Evolutionary conservation across 2,329 filamentous ascomycete genomes (phyloP).

Genomic region (Aspergillus viridinutans): DNA sequence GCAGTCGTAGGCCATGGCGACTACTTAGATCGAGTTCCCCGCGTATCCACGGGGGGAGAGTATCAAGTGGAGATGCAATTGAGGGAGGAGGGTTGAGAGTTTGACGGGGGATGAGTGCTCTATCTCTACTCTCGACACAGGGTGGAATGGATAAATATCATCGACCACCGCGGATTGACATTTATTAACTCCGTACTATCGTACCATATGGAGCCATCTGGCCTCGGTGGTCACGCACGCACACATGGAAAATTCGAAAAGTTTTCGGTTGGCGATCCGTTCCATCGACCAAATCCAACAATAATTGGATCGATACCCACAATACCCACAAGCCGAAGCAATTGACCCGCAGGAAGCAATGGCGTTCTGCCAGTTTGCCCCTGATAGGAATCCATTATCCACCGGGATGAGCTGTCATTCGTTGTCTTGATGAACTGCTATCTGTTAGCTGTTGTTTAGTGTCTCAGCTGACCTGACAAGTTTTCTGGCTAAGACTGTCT

Average conservation of each 20-base stretch:
- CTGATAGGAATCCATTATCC: not conserved
- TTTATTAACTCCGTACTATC: not conserved
- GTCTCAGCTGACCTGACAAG: not conserved
- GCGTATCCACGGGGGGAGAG: not conserved
- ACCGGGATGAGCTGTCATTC: not conserved
- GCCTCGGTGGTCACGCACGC: not conserved
- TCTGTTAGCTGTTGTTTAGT: not conserved
- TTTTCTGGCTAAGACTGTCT: not conserved
- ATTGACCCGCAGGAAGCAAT: not conserved
- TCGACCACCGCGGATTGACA: too few species aligned
- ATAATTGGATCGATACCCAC: not conserved
- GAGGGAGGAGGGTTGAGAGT: not conserved
- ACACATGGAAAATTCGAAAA: not conserved
- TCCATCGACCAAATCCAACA: not conserved
- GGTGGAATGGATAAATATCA: not conserved
- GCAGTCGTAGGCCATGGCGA: constrained; percentile 19
- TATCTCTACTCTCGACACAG: not conserved
- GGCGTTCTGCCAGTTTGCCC: too few species aligned
- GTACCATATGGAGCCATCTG: not conserved
- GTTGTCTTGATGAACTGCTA: not conserved
- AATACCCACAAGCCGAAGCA: not conserved
- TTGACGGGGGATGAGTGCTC: not conserved
- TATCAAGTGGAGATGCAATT: not conserved
- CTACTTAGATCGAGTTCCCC: not conserved
- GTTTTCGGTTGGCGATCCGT: not conserved